These are phyloP conservation scores for Linaria vulgaris DNA, from an alignment of 257 asterid species.

Conservation along the genomic window DNA sequence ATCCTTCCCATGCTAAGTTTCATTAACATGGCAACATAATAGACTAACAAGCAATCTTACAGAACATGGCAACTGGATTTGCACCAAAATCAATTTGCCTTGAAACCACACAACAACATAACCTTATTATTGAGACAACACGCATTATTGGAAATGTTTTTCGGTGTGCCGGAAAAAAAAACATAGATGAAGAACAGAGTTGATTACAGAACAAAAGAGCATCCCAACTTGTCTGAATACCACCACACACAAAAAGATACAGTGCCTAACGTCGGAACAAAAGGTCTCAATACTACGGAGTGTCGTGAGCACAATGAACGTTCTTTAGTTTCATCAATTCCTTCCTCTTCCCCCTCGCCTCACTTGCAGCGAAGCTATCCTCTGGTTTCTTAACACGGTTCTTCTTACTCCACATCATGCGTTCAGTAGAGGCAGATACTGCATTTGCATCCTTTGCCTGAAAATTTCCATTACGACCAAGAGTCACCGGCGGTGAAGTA, in stretches of 20 bases:
- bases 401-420: neutral
- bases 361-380: slow-evolving; percentile 33
- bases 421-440: slow-evolving; percentile 24
- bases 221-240: neutral
- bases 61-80: no score
- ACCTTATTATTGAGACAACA: no score
- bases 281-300: neutral
- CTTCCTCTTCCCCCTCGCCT: slow-evolving; percentile 78
- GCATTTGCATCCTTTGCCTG: slow-evolving; percentile 13
- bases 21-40: no score
- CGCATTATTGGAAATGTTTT: no score
- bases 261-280: neutral
- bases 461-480: slow-evolving; percentile 2
- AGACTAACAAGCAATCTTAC: no score
- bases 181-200: no score
- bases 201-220: no score
- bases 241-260: no score
- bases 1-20: no score
- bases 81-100: no score
- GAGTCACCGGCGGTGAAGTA: slow-evolving; percentile 21
- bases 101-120: no score
- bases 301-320: slow-evolving; percentile 15
- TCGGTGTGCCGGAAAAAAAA: no score
- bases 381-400: slow-evolving; percentile 18
- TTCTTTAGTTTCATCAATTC: slow-evolving; percentile 55